Evolutionary conservation across 176 grass and related monocot species (phyloP).

Genomic region (Rhipidocladum racemiflorum): DNA sequence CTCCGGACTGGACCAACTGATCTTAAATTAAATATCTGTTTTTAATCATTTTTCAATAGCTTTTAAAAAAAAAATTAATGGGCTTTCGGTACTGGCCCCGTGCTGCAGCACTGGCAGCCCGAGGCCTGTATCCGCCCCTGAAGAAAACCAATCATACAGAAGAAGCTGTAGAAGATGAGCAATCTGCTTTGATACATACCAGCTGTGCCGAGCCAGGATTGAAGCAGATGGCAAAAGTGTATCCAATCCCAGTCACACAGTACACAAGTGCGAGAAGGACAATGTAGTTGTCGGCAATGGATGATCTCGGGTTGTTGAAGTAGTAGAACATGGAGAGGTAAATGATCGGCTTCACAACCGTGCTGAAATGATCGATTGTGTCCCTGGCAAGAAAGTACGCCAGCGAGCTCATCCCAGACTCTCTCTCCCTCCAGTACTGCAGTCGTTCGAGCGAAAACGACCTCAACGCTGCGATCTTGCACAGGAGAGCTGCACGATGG

Average conservation of each 20-base stretch:
- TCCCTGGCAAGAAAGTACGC: constrained; percentile 80
- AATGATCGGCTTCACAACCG: constrained; percentile 62
- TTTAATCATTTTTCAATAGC: too few relatives aligned
- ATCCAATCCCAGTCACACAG: constrained; percentile 82
- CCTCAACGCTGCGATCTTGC: constrained; percentile 72
- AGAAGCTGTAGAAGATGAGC: neutral
- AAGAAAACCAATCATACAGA: constrained; percentile 13
- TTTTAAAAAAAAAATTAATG: too few relatives aligned
- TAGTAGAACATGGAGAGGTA: constrained; percentile 97
- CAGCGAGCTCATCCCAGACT: constrained; percentile 78
- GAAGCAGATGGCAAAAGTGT: constrained; percentile 81
- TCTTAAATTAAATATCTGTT: too few relatives aligned
- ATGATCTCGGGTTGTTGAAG: constrained; percentile 83
- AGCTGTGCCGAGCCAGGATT: constrained; percentile 71
- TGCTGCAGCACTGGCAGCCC: too few relatives aligned
- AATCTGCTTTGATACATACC: constrained; percentile 27
- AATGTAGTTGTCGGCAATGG: constrained; percentile 48
- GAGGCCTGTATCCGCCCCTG: too few relatives aligned
- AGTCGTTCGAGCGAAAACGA: constrained; percentile 73
- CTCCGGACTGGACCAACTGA: too few relatives aligned
- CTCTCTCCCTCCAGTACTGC: constrained; percentile 70
- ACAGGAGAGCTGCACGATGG: constrained; percentile 62
- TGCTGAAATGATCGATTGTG: constrained; percentile 83
- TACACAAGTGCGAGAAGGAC: constrained; percentile 75
- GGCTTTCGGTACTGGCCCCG: too few relatives aligned